A percentile compares a stretch with the other conserved stretches of the same genome.
Conservation (phyloP, 2,329 filamentous ascomycete genomes). For the Exophiala xenobiotica region DNA sequence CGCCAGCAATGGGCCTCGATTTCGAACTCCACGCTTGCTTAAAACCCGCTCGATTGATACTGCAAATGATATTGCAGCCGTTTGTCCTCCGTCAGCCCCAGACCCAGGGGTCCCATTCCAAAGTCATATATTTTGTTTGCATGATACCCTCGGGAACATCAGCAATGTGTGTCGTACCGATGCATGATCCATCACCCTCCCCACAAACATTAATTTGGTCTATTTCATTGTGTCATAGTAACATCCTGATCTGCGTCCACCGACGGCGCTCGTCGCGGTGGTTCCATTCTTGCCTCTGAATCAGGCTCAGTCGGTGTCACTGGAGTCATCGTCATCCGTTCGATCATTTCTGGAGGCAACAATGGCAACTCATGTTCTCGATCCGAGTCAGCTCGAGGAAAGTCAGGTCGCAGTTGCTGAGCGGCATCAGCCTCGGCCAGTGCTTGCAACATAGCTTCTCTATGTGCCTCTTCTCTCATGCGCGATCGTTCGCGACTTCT, state of each 20-base stretch:
- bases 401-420: slow-evolving; percentile 21
- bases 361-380: slow-evolving; percentile 20
- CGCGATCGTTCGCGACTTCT: slow-evolving; percentile 21
- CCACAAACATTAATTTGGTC: neutral
- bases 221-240: slow-evolving; percentile 28
- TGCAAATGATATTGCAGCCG: neutral
- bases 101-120: neutral
- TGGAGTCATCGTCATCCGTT: slow-evolving; percentile 19
- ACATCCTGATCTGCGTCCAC: slow-evolving; percentile 23
- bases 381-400: slow-evolving; percentile 14
- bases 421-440: slow-evolving; percentile 26
- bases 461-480: slow-evolving; percentile 24
- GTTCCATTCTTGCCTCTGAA: slow-evolving; percentile 3
- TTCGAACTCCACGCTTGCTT: neutral
- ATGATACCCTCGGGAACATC: neutral
- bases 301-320: slow-evolving; percentile 11
- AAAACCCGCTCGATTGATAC: neutral
- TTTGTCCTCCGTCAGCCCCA: neutral
- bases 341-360: slow-evolving; percentile 24
- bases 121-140: neutral
- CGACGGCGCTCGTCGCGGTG: neutral
- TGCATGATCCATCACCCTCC: slow-evolving; percentile 6
- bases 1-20: neutral
- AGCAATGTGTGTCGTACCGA: neutral
- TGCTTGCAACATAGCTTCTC: slow-evolving; percentile 23